Evolutionary conservation across 192 early-diverging fungal species (phyloP), one percentile per base, ranked within the genome.

Genomic region (Podila horticola): DNA sequence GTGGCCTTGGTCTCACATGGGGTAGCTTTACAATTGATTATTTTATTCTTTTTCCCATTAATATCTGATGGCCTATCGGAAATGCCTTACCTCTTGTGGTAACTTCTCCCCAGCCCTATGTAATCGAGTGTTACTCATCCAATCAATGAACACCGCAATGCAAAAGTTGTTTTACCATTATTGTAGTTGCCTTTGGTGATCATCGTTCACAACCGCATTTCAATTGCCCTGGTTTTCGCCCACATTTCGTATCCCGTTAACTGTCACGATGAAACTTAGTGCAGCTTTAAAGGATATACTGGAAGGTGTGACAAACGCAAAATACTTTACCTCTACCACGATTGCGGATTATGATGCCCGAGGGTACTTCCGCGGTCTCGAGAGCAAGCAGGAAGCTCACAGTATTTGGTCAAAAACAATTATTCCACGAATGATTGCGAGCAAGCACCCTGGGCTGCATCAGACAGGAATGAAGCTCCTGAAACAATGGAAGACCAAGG

Each of bases 251-350:
- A n/a, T n/a, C n/a, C n/a, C n/a, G n/a, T n/a, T n/a, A n/a, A n/a
- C n/a, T n/a, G n/a, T n/a, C n/a, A n/a, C n/a, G n/a, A n/a, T 66
- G 64, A 66, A 66, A 5, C 45, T 66, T 2, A 52, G 49, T 66
- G 64, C 28, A 6, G 64, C 26, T 22, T 24, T 66, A 3, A 66
- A 52, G 64, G 49, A 66, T 2, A 66, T 66, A 5, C 49, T 66
- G 64, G 49, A 30, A 48, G 64, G 64, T 66, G 64, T 52, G 64
- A 48, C 51, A 66, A 66, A 66, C 30, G 64, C 48, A 30, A 48
- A 52, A 20, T 64, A 64, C 24, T 64, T 64, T 20, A 48, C 63
- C 34, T 66, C 64, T 29, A 31, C 29, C 2, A 28, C 64, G 51
- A 29, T 48, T 66, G 65, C 41, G 31, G 50, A 52, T 51, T 55